Conservation (phyloP, 1,139 yeast species). For the Meyerozyma elateridarum region DNA sequence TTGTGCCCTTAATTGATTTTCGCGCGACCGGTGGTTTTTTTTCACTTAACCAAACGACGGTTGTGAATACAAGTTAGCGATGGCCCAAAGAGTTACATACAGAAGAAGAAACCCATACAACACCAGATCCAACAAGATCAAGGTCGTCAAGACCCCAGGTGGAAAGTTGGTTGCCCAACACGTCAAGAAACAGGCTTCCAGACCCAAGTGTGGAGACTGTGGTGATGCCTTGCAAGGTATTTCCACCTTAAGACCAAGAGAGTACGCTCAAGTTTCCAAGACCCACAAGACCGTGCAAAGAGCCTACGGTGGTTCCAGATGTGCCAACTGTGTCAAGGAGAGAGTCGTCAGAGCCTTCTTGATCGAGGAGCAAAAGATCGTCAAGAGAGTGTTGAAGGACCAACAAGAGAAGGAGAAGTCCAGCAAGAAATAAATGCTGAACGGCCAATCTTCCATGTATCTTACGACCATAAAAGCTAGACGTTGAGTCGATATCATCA, state of each 20-base stretch:
- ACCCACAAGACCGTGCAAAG: slow-evolving; percentile 98
- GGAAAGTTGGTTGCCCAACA: slow-evolving; percentile 97
- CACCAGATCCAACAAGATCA: slow-evolving; percentile 98
- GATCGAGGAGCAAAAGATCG: slow-evolving; percentile 99
- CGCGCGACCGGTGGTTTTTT: slow-evolving; percentile 3
- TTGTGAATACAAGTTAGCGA: slow-evolving; percentile 27
- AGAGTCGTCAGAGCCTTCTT: slow-evolving; percentile 99
- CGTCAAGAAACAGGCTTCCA: slow-evolving; percentile 89
- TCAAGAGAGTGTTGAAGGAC: slow-evolving; percentile 97
- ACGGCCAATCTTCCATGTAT: neutral
- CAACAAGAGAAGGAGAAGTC: slow-evolving; percentile 81
- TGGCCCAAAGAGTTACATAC: slow-evolving; percentile 81
- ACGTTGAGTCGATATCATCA: no score
- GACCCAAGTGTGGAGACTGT: slow-evolving; percentile 99
- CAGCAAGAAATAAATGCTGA: slow-evolving; percentile 34
- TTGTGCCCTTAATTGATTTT: neutral
- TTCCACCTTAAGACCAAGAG: slow-evolving; percentile 95
- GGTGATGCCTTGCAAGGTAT: slow-evolving; percentile 89
- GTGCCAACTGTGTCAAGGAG: slow-evolving; percentile 98
- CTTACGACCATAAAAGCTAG: no score
- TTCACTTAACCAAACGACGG: slow-evolving; percentile 1
- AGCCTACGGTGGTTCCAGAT: slow-evolving; percentile 99
- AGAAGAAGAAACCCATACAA: slow-evolving; percentile 83
- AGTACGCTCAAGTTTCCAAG: slow-evolving; percentile 91
- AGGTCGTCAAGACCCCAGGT: slow-evolving; percentile 99